Percentiles rank a stretch among this genome's conserved stretches.
phyloP scores from a whole-genome alignment of 805 yeast species.

The Ogataea neopini region DNA sequence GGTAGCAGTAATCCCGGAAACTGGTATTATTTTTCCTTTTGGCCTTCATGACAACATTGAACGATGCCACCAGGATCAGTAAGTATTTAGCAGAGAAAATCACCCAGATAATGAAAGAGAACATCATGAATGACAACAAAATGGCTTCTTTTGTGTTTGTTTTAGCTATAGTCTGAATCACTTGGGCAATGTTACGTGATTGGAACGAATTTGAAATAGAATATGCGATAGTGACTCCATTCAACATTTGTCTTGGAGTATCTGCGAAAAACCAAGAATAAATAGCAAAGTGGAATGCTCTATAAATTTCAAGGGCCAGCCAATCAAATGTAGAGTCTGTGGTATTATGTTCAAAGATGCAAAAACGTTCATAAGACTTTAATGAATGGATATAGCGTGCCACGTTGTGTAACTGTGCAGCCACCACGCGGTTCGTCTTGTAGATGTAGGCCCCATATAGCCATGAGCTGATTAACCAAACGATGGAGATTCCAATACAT shows the following conservation, averaged over 20 bases:
- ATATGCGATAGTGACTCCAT: constrained; percentile 68
- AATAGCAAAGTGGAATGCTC: constrained; percentile 62
- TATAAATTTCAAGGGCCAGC: constrained; percentile 64
- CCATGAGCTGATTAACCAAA: constrained; percentile 56
- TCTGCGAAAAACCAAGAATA: constrained; percentile 69
- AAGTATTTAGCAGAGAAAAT: constrained; percentile 46
- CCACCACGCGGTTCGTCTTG: constrained; percentile 62
- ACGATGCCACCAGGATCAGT: constrained; percentile 23
- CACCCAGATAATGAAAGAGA: constrained; percentile 74
- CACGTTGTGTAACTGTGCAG: constrained; percentile 65
- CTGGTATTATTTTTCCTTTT: constrained; percentile 9
- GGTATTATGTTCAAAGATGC: constrained; percentile 70
- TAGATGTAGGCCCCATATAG: constrained; percentile 58
- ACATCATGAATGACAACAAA: constrained; percentile 72
- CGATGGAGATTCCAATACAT: constrained; percentile 73
- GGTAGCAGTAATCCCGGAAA: constrained; percentile 27
- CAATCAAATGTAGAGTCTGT: constrained; percentile 67
- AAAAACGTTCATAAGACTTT: constrained; percentile 62
- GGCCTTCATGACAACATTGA: constrained; percentile 20
- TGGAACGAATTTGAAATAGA: constrained; percentile 46
- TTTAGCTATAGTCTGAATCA: constrained; percentile 58
- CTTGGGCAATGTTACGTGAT: constrained; percentile 39
- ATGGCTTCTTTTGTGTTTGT: constrained; percentile 65
- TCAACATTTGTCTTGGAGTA: constrained; percentile 84
- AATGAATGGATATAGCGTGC: constrained; percentile 61